phyloP scores from a whole-genome alignment of 257 asterid genomes.

The Cruciata laevipes region DNA sequence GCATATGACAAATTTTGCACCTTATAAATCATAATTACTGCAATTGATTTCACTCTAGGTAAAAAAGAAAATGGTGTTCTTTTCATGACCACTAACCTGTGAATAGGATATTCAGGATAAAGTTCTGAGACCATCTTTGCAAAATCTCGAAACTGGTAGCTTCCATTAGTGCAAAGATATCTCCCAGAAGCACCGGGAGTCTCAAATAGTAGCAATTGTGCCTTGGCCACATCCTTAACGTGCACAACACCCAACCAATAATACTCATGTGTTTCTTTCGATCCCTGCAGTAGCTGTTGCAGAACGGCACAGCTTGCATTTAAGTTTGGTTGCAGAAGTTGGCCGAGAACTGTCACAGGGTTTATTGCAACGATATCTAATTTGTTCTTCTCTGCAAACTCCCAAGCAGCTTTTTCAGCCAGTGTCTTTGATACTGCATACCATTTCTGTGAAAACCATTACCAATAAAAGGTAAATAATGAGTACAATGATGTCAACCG shows the following conservation, averaged over 20 bases:
- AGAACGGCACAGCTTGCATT: constrained; percentile 86
- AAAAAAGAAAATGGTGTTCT: neutral
- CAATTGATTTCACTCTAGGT: neutral
- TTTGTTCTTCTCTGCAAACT: constrained; percentile 49
- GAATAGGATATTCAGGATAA: constrained; percentile 59
- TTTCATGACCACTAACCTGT: constrained; percentile 46
- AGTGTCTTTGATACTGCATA: constrained; percentile 83
- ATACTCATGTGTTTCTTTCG: constrained; percentile 69
- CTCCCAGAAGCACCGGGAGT: constrained; percentile 65
- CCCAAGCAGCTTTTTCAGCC: constrained; percentile 86
- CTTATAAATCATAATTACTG: constrained; percentile 4
- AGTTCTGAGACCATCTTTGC: constrained; percentile 52
- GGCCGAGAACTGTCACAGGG: constrained; percentile 78
- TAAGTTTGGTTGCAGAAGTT: constrained; percentile 60
- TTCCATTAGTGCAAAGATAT: constrained; percentile 83
- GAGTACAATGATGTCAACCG: neutral
- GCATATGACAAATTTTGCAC: constrained; percentile 4
- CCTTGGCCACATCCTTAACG: constrained; percentile 79
- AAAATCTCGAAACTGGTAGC: constrained; percentile 67
- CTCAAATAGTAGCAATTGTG: constrained; percentile 60
- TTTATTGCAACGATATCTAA: constrained; percentile 73
- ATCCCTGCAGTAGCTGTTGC: constrained; percentile 70
- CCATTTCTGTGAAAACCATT: constrained; percentile 54
- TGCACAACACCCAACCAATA: constrained; percentile 93
- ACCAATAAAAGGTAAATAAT: neutral